Percentiles rank a stretch among this genome's conserved stretches.
These are phyloP conservation scores for Boletus patriciae DNA, from an alignment of 768 basidiomycete species.

Conservation along the genomic window DNA sequence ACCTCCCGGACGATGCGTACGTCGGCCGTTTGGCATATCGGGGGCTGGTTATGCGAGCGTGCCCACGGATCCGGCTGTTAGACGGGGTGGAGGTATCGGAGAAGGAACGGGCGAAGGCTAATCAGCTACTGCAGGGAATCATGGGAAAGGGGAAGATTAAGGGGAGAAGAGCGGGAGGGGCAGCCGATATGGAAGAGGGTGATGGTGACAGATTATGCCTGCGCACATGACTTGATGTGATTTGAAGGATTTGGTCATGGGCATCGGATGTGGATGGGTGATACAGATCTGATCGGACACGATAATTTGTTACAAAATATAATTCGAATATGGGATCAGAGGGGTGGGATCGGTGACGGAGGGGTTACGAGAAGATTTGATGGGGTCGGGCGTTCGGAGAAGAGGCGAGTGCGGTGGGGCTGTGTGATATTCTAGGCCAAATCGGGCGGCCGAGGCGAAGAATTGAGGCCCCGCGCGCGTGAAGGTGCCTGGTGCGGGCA, in stretches of 20 bases:
- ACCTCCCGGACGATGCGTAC: slow-evolving; percentile 87
- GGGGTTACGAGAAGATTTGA: slow-evolving; percentile 26
- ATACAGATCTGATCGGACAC: slow-evolving; percentile 15
- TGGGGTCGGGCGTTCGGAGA: slow-evolving; percentile 14
- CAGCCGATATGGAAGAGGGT: slow-evolving; percentile 13
- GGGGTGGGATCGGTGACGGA: slow-evolving; percentile 15
- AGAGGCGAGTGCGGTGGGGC: slow-evolving; percentile 15
- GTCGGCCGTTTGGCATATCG: slow-evolving; percentile 87
- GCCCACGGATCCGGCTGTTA: slow-evolving; percentile 62
- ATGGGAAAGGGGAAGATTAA: slow-evolving; percentile 43
- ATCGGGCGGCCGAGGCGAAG: slow-evolving; percentile 21
- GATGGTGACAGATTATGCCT: slow-evolving; percentile 34
- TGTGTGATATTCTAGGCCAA: slow-evolving; percentile 23
- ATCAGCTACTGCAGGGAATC: slow-evolving; percentile 61
- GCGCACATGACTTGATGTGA: slow-evolving; percentile 28
- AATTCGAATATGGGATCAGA: slow-evolving; percentile 5
- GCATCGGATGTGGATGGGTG: neutral
- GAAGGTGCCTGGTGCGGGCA: slow-evolving; percentile 26
- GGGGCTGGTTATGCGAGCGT: slow-evolving; percentile 81
- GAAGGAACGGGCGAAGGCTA: slow-evolving; percentile 85
- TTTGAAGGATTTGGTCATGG: slow-evolving; percentile 2
- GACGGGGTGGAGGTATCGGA: slow-evolving; percentile 84
- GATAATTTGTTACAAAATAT: slow-evolving; percentile 7
- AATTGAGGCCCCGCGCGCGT: slow-evolving; percentile 26
- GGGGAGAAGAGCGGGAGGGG: slow-evolving; percentile 22